These are phyloP conservation scores for Phytophthora multivora DNA, from an alignment of 352 stramenopile genomes.

Conservation along the genomic window DNA sequence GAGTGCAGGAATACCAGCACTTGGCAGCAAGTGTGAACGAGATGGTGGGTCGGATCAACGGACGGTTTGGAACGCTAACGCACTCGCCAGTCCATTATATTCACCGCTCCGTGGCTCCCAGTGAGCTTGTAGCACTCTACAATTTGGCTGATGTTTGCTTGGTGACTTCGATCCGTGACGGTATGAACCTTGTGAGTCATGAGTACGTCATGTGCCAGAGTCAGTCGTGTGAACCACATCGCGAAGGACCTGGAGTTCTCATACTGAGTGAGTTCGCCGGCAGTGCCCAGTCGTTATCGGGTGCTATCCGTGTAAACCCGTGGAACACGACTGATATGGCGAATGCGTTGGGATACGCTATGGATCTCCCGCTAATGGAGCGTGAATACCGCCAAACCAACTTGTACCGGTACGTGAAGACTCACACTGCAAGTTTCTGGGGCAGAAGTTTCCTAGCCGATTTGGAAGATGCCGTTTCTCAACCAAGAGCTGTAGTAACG, in stretches of 20 bases:
- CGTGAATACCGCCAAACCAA: slow-evolving; percentile 88
- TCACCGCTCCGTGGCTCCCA: slow-evolving; percentile 73
- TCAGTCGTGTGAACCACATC: slow-evolving; percentile 54
- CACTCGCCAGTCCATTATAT: slow-evolving; percentile 92
- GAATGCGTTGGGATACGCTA: slow-evolving; percentile 65
- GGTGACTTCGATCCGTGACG: slow-evolving; percentile 90
- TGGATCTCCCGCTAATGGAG: slow-evolving; percentile 84
- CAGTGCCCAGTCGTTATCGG: slow-evolving; percentile 85
- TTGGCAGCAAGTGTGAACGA: slow-evolving; percentile 86
- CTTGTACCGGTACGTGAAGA: slow-evolving; percentile 86
- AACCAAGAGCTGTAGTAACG: slow-evolving; percentile 39
- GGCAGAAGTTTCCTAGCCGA: slow-evolving; percentile 81
- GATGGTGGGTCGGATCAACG: slow-evolving; percentile 90
- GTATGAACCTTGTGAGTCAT: slow-evolving; percentile 92
- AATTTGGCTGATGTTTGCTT: slow-evolving; percentile 90
- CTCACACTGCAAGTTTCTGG: slow-evolving; percentile 86
- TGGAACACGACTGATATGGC: slow-evolving; percentile 89
- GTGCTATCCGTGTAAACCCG: slow-evolving; percentile 89
- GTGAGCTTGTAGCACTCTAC: slow-evolving; percentile 89
- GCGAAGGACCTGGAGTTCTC: slow-evolving; percentile 79
- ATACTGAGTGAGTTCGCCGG: slow-evolving; percentile 91
- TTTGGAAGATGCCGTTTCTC: slow-evolving; percentile 56
- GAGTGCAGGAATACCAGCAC: slow-evolving; percentile 87
- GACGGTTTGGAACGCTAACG: slow-evolving; percentile 81
- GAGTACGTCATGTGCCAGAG: slow-evolving; percentile 91